Conservation (phyloP, 2,329 filamentous ascomycete genomes). For the Septoria linicola region DNA sequence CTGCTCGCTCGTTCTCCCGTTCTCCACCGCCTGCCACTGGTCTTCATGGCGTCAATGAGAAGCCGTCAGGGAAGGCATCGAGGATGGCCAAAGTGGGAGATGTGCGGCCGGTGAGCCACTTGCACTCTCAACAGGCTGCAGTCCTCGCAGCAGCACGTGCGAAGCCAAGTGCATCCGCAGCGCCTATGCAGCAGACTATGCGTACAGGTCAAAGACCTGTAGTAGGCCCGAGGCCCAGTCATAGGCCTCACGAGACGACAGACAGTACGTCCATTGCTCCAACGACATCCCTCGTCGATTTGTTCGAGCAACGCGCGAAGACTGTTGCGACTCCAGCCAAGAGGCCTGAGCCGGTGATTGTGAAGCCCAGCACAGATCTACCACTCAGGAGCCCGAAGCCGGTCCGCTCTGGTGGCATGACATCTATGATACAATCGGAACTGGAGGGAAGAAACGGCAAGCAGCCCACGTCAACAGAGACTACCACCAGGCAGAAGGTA, state of each 20-base stretch:
- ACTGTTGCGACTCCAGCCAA: constrained; percentile 21
- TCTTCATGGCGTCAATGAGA: neutral
- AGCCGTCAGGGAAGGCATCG: neutral
- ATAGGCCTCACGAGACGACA: constrained; percentile 28
- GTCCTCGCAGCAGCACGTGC: constrained; percentile 31
- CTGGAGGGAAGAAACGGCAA: constrained; percentile 23
- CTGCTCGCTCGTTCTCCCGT: constrained; percentile 17
- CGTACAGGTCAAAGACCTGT: constrained; percentile 23
- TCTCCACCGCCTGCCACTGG: constrained; percentile 17
- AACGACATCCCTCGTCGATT: constrained; percentile 63
- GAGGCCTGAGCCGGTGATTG: constrained; percentile 24
- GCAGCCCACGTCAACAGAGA: constrained; percentile 1
- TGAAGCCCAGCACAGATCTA: constrained; percentile 34
- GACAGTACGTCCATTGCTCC: constrained; percentile 43
- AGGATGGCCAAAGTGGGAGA: neutral
- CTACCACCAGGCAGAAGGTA: constrained; percentile 6
- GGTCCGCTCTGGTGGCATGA: constrained; percentile 33
- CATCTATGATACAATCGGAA: constrained; percentile 35
- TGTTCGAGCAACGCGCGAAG: constrained; percentile 60
- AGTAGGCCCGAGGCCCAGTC: constrained; percentile 34
- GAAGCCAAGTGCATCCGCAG: constrained; percentile 16
- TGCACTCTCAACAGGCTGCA: constrained; percentile 34
- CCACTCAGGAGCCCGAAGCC: constrained; percentile 47
- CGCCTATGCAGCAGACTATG: neutral
- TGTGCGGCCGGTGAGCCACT: constrained; percentile 1